A percentile compares a stretch with the other conserved stretches of the same genome.
Conservation (phyloP, 345 rosid genomes). For the Rhizophora mangle region DNA sequence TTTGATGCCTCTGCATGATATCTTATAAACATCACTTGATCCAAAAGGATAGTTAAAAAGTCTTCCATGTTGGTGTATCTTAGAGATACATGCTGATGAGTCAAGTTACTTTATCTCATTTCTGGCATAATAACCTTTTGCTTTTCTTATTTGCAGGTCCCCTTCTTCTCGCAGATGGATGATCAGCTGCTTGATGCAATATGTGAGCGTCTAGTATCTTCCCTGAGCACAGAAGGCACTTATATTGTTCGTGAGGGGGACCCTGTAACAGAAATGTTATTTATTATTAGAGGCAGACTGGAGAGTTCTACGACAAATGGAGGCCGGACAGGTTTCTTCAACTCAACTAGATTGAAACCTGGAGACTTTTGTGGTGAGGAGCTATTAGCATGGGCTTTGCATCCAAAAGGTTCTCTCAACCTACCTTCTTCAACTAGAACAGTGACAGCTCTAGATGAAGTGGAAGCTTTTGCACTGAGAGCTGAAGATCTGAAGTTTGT, state of each 20-base stretch:
- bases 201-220: conserved; percentile 59
- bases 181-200: conserved; percentile 69
- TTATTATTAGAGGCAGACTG: conserved; percentile 57
- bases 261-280: conserved; percentile 61
- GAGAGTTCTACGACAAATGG: conserved; percentile 65
- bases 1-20: neutral
- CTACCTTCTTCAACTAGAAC: conserved; percentile 64
- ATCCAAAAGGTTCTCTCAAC: conserved; percentile 49
- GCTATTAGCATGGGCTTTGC: conserved; percentile 62
- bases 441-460: conserved; percentile 53
- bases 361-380: conserved; percentile 69
- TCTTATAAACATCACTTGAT: neutral
- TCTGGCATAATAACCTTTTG: neutral
- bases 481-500: conserved; percentile 66
- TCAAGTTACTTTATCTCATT: neutral
- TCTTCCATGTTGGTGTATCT: neutral
- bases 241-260: conserved; percentile 65
- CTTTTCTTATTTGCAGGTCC: conserved; percentile 39
- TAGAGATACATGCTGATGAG: neutral
- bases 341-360: conserved; percentile 49
- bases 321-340: conserved; percentile 62
- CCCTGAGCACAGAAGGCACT: conserved; percentile 57
- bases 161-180: conserved; percentile 67
- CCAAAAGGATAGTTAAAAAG: neutral
- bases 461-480: conserved; percentile 60